Base-by-base conservation (phyloP, 345 rosid species). In the Eucalyptus pauciflora region DNA sequence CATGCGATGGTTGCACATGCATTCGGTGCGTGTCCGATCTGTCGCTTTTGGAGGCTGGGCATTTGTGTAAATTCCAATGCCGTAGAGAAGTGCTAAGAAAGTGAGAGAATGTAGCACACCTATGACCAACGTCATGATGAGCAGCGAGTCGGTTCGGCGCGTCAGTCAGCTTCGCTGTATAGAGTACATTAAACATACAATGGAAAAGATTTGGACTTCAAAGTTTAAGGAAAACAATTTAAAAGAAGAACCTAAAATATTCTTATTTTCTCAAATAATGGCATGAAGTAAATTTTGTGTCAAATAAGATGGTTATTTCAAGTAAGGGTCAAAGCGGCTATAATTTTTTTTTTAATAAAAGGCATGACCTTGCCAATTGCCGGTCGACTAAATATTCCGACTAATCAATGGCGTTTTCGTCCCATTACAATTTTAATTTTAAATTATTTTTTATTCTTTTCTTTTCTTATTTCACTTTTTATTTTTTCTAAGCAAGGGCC, bases 341-440 rank as follows among this genome's bases (percentile, higher is more conserved):
- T 52, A 52, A 52, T 5, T 20, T 18, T 52, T 52, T 52, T 52
- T 52, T 52, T 33, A 33, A 33, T 33, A 33, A 33, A 33, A 18
- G 4, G 4, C 24, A 3, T 18, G 0, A 52, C 24, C 1, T 52
- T 52, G 24, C 24, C 10, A 52, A 52, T 52, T 52, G 24, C 0
- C 0, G 2, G 0, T 7, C 10, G 2, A 52, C 56, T 52, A 52
- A 7, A 51, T 18, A 52, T 18, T 52, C 0, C 1, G 4, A 1
- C 10, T 18, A 52, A 52, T 52, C 2, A 52, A 52, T 0, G 0
- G 9, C 0, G 0, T 52, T 52, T 52, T 52, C 2, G 5, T 20
- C 5, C 10, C 24, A 52, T 7, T 52, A 52, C 1, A 52, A 52
- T 1, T 52, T 20, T 52, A 20, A 52, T 52, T 52, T 20, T 52